phyloP scores from a whole-genome alignment of 306 rosid species.

The Malus asiatica region DNA sequence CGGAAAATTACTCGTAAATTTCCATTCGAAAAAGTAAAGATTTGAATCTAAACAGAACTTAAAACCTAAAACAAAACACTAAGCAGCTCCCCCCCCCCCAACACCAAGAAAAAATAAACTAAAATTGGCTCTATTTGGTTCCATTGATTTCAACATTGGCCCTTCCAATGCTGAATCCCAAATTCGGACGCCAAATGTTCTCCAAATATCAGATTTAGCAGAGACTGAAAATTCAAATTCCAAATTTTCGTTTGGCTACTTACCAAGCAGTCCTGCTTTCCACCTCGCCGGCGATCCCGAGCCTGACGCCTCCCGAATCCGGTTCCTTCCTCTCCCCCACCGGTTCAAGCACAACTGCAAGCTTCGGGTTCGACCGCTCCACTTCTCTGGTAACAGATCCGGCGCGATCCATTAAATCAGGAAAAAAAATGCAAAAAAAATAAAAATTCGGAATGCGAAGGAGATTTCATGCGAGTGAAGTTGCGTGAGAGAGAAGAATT shows the following conservation, averaged over 20 bases:
- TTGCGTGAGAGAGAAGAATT: background rate
- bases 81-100: background rate
- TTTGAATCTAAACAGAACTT: background rate
- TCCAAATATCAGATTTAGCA: background rate
- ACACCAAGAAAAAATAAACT: background rate
- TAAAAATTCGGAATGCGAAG: background rate
- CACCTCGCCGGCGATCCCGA: constrained; percentile 9
- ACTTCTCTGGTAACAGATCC: background rate
- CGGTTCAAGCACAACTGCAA: background rate
- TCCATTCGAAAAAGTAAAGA: background rate
- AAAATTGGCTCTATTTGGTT: background rate
- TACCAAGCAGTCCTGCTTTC: background rate
- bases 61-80: background rate
- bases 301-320: background rate
- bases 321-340: background rate
- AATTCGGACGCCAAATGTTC: background rate
- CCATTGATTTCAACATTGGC: background rate
- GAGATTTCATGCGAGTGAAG: background rate
- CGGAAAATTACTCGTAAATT: background rate
- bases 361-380: constrained; percentile 4
- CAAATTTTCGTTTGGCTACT: background rate
- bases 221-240: background rate
- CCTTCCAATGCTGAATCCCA: background rate
- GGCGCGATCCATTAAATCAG: background rate
- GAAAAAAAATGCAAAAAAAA: background rate